Base-by-base conservation (phyloP, 148 eudicot genomes). In the Gaultheria prostrata region DNA sequence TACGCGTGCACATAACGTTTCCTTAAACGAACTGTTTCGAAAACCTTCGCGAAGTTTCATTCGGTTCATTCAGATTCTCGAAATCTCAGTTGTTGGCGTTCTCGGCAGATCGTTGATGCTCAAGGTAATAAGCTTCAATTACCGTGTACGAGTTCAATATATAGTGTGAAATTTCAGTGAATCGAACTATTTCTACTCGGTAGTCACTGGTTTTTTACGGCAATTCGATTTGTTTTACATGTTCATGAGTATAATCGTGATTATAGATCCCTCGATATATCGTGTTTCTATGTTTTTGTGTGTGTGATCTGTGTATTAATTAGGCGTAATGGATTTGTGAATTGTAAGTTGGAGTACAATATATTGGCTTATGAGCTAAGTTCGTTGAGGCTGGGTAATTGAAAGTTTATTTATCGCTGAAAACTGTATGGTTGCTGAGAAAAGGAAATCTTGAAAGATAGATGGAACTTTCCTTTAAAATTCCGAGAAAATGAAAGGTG, bases 21-120 rank as follows among this genome's bases (percentile, higher is more conserved):
- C 30, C 9, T 4, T 9, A 0, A 17, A 6, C n/a, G 67, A 53
- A 78, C 49, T 56, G 67, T 78, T 59, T 26, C 21, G 4, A 30
- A 32, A 70, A 18, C 35, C 45, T 81, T 80, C 39, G 57, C 12
- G 56, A 80, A 26, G 82, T 67, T 80, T 80, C 82, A 48, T 6
- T 46, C 13, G 73, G 39, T 26, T 61, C n/a, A 1, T 53, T 24
- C 75, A 48, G 18, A 17, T 12, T 32, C 32, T 53, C 43, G 50
- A n/a, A 48, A 32, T 50, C 63, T 33, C 35, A 32, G 15, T 20
- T 15, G 6, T 28, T 50, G 30, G 50, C 26, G 53, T 39, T 77
- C 78, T 28, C 21, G 53, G 1, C 45, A 13, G 28, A 59, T 83
- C 53, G 56, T 45, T 77, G 28, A 63, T 76, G 80, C 28, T 61